phyloP scores from a whole-genome alignment of 1,284 basidiomycete species.

The Paramarasmius palmivorus region DNA sequence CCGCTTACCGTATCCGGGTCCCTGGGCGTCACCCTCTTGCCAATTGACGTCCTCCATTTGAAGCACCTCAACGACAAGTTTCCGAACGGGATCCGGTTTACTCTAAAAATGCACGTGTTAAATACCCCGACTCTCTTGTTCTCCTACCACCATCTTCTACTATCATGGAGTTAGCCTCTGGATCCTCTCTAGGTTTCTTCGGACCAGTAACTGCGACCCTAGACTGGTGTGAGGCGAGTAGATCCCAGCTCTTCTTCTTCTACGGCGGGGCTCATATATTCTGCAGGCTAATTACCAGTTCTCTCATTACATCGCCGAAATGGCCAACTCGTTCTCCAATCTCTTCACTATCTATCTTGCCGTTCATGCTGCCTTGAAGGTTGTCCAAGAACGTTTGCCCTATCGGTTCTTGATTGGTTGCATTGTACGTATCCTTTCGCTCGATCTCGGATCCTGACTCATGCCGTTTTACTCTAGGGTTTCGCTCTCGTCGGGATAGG shows the following conservation, averaged over 20 bases:
- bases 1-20: too few species aligned
- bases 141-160: neutral
- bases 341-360: conserved; percentile 54
- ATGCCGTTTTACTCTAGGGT: conserved; percentile 38
- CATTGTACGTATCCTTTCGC: conserved; percentile 35
- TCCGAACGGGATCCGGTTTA: too few species aligned
- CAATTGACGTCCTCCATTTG: too few species aligned
- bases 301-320: conserved; percentile 66
- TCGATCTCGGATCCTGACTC: neutral
- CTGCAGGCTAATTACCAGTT: conserved; percentile 70
- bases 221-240: conserved; percentile 3
- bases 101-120: too few species aligned
- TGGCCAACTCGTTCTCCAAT: conserved; percentile 67
- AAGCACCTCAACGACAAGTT: too few species aligned
- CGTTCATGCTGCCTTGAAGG: conserved; percentile 41
- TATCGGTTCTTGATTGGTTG: conserved; percentile 51
- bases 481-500: conserved; percentile 62
- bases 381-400: conserved; percentile 44
- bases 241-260: neutral
- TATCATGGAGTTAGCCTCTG: neutral
- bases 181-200: neutral
- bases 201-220: neutral
- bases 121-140: too few species aligned
- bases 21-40: too few species aligned
- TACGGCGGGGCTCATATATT: neutral